phyloP scores from a whole-genome alignment of 805 yeast genomes.

The Myxozyma neglecta region DNA sequence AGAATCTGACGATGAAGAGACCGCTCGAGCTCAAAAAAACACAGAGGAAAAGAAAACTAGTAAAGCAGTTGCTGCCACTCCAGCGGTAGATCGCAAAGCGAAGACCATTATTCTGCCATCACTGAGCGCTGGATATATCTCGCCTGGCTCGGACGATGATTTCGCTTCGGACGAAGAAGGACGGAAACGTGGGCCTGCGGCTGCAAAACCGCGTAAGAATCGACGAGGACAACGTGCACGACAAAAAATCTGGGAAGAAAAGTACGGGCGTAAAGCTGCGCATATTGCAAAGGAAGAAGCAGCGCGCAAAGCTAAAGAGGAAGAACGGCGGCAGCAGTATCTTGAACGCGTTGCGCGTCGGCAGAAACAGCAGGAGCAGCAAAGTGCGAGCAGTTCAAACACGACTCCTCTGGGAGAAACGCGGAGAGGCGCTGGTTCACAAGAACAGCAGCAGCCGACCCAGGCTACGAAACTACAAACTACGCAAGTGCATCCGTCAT shows the following conservation, averaged over 20 bases:
- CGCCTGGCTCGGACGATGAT: conserved; percentile 69
- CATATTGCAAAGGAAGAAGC: conserved; percentile 72
- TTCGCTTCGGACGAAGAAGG: conserved; percentile 44
- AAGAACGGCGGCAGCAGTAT: conserved; percentile 47
- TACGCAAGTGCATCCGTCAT: conserved; percentile 85
- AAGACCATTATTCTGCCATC: conserved; percentile 56
- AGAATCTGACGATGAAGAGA: background rate
- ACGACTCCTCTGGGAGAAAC: conserved; percentile 5
- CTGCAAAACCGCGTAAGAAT: conserved; percentile 59
- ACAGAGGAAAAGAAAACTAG: background rate
- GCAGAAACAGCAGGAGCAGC: background rate
- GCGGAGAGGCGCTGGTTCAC: too few relatives aligned
- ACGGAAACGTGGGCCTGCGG: conserved; percentile 11
- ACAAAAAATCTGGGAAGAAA: conserved; percentile 93
- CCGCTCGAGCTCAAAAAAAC: conserved; percentile 33
- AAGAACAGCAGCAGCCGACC: background rate
- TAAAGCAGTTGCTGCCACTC: background rate
- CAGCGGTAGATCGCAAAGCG: conserved; percentile 13
- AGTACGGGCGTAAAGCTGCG: conserved; percentile 79
- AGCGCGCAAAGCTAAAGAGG: conserved; percentile 56
- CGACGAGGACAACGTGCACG: conserved; percentile 97
- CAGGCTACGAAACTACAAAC: background rate
- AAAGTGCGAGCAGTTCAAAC: conserved; percentile 11
- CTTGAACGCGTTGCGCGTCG: conserved; percentile 12
- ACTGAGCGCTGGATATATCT: conserved; percentile 74